Percentiles rank a stretch among this genome's conserved stretches.
These are phyloP conservation scores for Candida sanyiensis DNA, from an alignment of 805 yeast species.

Conservation along the genomic window DNA sequence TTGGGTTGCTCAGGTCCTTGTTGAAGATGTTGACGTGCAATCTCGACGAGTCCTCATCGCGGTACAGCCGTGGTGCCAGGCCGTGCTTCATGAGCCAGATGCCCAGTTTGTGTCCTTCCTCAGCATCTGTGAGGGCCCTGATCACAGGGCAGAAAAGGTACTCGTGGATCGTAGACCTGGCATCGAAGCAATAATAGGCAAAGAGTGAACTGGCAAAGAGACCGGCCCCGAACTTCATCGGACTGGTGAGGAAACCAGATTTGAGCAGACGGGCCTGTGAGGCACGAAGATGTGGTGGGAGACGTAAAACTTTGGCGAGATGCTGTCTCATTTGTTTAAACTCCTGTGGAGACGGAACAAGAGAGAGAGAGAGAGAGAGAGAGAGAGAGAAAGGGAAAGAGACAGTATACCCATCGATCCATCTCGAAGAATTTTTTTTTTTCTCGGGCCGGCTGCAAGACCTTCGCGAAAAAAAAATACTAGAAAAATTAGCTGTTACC, in stretches of 20 bases:
- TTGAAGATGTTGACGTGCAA: slow-evolving; percentile 65
- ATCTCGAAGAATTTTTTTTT: no score
- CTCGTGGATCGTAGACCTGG: slow-evolving; percentile 80
- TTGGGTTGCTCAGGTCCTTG: slow-evolving; percentile 58
- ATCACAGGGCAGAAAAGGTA: slow-evolving; percentile 74
- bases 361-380: not conserved
- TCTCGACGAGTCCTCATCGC: slow-evolving; percentile 45
- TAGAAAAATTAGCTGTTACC: no score
- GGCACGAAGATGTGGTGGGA: slow-evolving; percentile 2
- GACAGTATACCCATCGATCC: no score
- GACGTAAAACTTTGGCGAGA: not conserved
- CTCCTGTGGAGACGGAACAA: no score
- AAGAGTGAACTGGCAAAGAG: slow-evolving; percentile 35
- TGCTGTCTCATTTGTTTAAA: not conserved
- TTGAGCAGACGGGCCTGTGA: slow-evolving; percentile 4
- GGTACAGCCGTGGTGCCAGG: slow-evolving; percentile 53
- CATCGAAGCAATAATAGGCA: slow-evolving; percentile 56
- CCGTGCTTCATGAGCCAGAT: slow-evolving; percentile 65
- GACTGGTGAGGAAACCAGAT: slow-evolving; percentile 10
- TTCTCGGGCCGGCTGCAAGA: no score
- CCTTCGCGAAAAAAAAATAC: no score
- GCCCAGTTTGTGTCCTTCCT: slow-evolving; percentile 76
- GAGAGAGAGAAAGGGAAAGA: not conserved
- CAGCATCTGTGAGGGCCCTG: slow-evolving; percentile 71
- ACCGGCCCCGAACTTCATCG: slow-evolving; percentile 23